phyloP scores from a whole-genome alignment of 2,329 filamentous ascomycete genomes.

The Neophaeococcomyces mojaviensis region DNA sequence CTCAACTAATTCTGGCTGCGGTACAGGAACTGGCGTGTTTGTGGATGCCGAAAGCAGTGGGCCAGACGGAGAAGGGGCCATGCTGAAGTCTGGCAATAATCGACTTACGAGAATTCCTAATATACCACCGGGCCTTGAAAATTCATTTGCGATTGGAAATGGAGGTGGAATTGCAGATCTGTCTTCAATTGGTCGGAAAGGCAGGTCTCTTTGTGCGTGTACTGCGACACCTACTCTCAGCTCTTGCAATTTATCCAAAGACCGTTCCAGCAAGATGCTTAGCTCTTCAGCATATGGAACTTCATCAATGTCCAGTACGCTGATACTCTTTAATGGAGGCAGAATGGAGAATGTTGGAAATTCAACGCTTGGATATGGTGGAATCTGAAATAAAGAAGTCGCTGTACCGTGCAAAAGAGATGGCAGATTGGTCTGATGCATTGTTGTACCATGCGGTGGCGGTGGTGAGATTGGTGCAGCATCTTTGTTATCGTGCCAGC shows the following conservation, averaged over 20 bases:
- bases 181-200: constrained; percentile 19
- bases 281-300: constrained; percentile 77
- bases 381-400: constrained; percentile 21
- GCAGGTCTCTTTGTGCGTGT: constrained; percentile 39
- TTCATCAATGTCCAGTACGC: constrained; percentile 74
- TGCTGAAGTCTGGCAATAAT: constrained; percentile 46
- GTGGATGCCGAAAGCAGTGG: not conserved
- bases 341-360: constrained; percentile 74
- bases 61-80: not conserved
- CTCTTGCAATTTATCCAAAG: constrained; percentile 58
- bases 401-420: constrained; percentile 18
- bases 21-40: not conserved
- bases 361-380: constrained; percentile 55
- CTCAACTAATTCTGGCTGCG: not conserved
- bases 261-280: constrained; percentile 66
- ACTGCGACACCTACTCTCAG: constrained; percentile 65
- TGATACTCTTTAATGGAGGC: constrained; percentile 65
- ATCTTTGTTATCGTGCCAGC: constrained; percentile 71
- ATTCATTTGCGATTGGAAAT: constrained; percentile 48
- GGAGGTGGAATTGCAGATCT: constrained; percentile 14
- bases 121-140: constrained; percentile 54
- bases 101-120: constrained; percentile 61
- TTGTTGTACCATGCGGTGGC: constrained; percentile 18
- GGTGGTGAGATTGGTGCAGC: constrained; percentile 27
- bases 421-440: constrained; percentile 15